Base-by-base conservation (phyloP, 768 basidiomycete species). In the Suillus placidus region DNA sequence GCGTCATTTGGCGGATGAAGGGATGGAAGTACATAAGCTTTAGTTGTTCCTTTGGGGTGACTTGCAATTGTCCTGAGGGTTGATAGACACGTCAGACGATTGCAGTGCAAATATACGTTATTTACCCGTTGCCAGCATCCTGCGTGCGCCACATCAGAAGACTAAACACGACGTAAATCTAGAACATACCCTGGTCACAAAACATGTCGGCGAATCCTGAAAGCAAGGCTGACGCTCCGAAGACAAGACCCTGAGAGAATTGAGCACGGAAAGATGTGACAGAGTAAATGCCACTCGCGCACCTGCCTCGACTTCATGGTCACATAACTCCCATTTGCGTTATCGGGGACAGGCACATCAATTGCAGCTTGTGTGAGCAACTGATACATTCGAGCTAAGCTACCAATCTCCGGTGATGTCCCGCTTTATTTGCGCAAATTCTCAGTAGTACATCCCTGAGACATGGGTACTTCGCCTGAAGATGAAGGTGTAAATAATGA, bases 341-440 rank as follows among this genome's bases (percentile, higher is more conserved):
- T 67, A 14, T 67, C 55, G 4, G 34, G 26, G 5, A 72, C 69
- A 8, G 72, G 72, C 26, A 40, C 45, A 51, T 67, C 69, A 26
- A 30, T 52, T 7, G 71, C 69, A 37, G 69, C 71, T 14, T 55
- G 62, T 47, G 68, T 57, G 13, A 72, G 66, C 9, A 73, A 49
- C 18, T 71, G 66, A 32, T 69, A 68, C 18, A 73, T 63, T 37
- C 60, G 55, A n/a, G 56, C 38, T 1, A 60, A 20, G 47, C 86
- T 88, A 14, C 94, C 94, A 55, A 96, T 93, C 72, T 90, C 88
- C 54, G 81, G 74, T 54, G 83, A 87, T 2, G 91, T 90, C 40
- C 63, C 63, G 14, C 64, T 64, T 38, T 30, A 43, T n/a, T 62
- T 18, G 23, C 26, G 23, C 38, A 38, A 5, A 60, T 30, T 32